These are phyloP conservation scores for Strigomonas galati DNA, from an alignment of 208 protist genomes.

Conservation along the genomic window DNA sequence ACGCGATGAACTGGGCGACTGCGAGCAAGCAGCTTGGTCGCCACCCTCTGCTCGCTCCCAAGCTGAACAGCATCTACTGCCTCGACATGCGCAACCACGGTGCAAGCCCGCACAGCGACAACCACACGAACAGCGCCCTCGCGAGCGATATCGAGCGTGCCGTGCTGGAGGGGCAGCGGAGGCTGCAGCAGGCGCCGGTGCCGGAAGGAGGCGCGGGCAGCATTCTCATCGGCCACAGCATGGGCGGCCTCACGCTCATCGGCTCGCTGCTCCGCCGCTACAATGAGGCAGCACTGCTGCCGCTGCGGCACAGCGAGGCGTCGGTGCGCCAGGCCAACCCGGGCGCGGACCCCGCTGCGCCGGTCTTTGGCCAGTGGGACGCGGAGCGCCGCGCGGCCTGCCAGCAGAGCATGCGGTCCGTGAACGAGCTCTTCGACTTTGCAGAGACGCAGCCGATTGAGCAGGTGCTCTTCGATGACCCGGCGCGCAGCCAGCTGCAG, in stretches of 20 bases:
- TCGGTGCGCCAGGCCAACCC: slow-evolving; percentile 11
- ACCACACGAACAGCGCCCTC: slow-evolving; percentile 61
- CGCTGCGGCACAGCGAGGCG: slow-evolving; percentile 12
- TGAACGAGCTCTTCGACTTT: slow-evolving; percentile 61
- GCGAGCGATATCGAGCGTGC: slow-evolving; percentile 72
- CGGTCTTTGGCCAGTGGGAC: slow-evolving; percentile 24
- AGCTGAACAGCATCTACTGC: slow-evolving; percentile 37
- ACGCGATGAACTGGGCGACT: slow-evolving; percentile 73
- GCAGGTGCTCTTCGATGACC: slow-evolving; percentile 41
- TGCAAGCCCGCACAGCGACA: slow-evolving; percentile 45
- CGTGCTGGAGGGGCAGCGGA: slow-evolving; percentile 24
- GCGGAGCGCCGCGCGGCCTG: slow-evolving; percentile 19
- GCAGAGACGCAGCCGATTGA: slow-evolving; percentile 34
- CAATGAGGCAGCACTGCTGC: slow-evolving; percentile 57
- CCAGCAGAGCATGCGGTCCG: slow-evolving; percentile 39
- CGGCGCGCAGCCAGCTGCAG: not conserved
- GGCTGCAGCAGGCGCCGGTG: not conserved
- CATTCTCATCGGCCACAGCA: slow-evolving; percentile 85
- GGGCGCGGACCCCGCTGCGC: slow-evolving; percentile 8
- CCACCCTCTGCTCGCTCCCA: slow-evolving; percentile 31
- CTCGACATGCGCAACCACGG: slow-evolving; percentile 89
- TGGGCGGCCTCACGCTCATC: slow-evolving; percentile 81
- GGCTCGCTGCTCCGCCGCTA: slow-evolving; percentile 65
- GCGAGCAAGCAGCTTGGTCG: slow-evolving; percentile 36
- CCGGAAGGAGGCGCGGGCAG: not conserved